Conservation (phyloP, 2,329 filamentous ascomycete genomes). For the Talaromyces amestolkiae region DNA sequence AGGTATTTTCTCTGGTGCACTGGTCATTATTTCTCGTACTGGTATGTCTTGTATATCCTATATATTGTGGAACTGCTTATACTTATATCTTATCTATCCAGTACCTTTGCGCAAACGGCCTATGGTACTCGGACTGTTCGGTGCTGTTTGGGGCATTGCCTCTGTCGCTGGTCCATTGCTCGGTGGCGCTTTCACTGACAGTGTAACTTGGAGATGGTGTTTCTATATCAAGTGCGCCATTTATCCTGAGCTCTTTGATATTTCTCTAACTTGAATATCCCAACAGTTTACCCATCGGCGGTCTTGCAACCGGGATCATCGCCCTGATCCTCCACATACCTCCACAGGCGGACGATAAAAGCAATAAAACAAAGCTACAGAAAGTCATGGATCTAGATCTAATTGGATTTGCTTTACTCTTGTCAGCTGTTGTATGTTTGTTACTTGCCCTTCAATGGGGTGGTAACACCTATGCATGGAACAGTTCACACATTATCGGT, state of each 20-base stretch:
- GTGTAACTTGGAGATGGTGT: conserved; percentile 48
- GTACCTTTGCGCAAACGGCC: conserved; percentile 14
- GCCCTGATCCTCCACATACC: conserved; percentile 10
- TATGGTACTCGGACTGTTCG: conserved; percentile 44
- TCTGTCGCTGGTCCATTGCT: conserved; percentile 50
- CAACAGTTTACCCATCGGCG: conserved; percentile 30
- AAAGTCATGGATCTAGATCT: conserved; percentile 42
- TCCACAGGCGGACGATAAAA: not conserved
- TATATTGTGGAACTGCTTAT: not conserved
- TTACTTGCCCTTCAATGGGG: conserved; percentile 51
- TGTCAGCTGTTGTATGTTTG: conserved; percentile 41
- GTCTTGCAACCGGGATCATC: conserved; percentile 24
- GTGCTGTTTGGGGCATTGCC: conserved; percentile 51
- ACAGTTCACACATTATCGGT: conserved; percentile 44
- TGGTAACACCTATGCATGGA: conserved; percentile 39
- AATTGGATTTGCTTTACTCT: conserved; percentile 40
- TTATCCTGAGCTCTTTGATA: not conserved
- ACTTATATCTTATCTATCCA: not conserved
- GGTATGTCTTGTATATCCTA: not conserved
- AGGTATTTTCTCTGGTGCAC: conserved; percentile 31
- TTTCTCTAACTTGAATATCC: not conserved
- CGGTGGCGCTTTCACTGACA: conserved; percentile 46
- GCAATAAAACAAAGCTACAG: not conserved
- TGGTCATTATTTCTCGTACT: conserved; percentile 27
- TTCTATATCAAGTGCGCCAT: conserved; percentile 49